Percentiles rank a stretch among this genome's conserved stretches.
phyloP scores from a whole-genome alignment of 495 filamentous ascomycete genomes.

The Neurospora sp. region DNA sequence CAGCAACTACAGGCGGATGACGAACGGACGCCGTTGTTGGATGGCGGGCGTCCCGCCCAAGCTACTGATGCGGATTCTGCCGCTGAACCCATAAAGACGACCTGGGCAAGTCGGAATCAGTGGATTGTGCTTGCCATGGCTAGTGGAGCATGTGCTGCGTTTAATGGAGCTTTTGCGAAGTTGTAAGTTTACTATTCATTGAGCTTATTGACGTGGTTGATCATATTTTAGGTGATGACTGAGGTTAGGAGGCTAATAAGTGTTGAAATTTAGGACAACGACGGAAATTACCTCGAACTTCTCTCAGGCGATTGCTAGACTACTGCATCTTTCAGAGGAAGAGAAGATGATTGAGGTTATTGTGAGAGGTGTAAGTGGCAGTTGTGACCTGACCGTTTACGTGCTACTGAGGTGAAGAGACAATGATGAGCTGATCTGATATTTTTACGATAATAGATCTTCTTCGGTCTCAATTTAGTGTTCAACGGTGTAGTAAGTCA shows the following conservation, averaged over 20 bases:
- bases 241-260: neutral
- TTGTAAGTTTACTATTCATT: conserved; percentile 45
- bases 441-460: conserved; percentile 43
- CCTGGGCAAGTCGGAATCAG: conserved; percentile 32
- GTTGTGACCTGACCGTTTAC: neutral
- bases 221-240: neutral
- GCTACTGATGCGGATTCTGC: neutral
- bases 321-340: conserved; percentile 45
- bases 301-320: conserved; percentile 49
- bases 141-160: conserved; percentile 81
- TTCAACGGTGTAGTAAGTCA: conserved; percentile 68
- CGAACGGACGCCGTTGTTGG: conserved; percentile 13
- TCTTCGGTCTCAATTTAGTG: conserved; percentile 77
- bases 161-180: conserved; percentile 95
- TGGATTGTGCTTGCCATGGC: conserved; percentile 81
- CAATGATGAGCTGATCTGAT: conserved; percentile 5
- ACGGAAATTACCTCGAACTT: conserved; percentile 68
- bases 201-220: neutral
- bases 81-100: neutral
- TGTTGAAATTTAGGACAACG: conserved; percentile 53
- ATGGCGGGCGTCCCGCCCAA: neutral
- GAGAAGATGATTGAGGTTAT: conserved; percentile 51
- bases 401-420: neutral
- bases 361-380: conserved; percentile 54
- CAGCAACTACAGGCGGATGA: neutral